Conservation (phyloP, 2,329 filamentous ascomycete genomes). For the Basipetospora chlamydospora region DNA sequence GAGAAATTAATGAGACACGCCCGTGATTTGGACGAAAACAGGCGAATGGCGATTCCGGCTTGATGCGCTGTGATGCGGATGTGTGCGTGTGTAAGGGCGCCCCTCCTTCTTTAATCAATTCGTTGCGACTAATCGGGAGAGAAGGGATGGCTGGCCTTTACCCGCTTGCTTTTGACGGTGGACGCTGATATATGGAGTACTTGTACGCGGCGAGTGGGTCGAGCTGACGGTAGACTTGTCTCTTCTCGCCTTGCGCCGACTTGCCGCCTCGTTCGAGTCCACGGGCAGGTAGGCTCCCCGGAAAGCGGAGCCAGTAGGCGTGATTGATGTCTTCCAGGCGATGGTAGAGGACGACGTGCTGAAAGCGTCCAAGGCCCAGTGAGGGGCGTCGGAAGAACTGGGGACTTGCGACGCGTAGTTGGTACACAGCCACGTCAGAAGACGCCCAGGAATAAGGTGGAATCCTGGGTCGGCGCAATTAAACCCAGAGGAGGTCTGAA, state of each 20-base stretch:
- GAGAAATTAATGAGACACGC: slow-evolving; percentile 1
- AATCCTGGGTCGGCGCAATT: neutral
- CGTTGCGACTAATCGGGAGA: neutral
- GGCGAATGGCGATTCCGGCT: slow-evolving; percentile 3
- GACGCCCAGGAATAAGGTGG: slow-evolving; percentile 2
- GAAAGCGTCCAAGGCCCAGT: too few species aligned
- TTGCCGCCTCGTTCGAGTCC: too few species aligned
- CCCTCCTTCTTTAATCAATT: slow-evolving; percentile 2
- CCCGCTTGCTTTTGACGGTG: too few species aligned
- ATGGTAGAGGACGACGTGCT: too few species aligned
- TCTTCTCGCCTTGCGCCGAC: too few species aligned
- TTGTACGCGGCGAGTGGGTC: too few species aligned
- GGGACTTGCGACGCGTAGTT: neutral
- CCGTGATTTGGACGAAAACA: slow-evolving; percentile 1
- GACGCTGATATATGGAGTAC: too few species aligned
- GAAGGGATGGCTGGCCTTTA: too few species aligned
- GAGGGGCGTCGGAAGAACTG: too few species aligned
- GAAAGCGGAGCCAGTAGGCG: neutral
- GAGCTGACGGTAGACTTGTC: too few species aligned
- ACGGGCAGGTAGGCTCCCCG: too few species aligned
- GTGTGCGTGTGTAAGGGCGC: neutral
- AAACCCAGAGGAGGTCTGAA: neutral
- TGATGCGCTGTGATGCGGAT: neutral
- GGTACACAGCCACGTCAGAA: slow-evolving; percentile 2
- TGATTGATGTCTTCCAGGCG: too few species aligned